Conservation (phyloP, 768 basidiomycete genomes). For the Trametes maxima region DNA sequence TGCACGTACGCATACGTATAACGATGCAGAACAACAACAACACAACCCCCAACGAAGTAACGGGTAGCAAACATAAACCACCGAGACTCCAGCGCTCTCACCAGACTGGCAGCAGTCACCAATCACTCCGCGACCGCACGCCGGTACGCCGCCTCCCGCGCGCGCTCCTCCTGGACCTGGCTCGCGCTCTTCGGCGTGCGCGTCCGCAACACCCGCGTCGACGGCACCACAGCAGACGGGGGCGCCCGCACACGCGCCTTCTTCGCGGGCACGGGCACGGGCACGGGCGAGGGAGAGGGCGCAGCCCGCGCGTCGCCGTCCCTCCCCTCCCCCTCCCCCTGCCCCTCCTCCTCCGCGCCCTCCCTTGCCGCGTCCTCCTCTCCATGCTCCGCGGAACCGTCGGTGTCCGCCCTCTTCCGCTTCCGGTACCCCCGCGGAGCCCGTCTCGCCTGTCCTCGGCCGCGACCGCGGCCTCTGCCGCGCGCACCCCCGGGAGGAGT, state of each 20-base stretch:
- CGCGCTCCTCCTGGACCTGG: constrained; percentile 50
- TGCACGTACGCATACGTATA: neutral
- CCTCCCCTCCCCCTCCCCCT: neutral
- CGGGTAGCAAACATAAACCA: too few species aligned
- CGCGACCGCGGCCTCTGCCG: neutral
- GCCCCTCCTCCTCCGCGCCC: neutral
- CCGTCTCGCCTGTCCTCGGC: neutral
- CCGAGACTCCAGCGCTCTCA: neutral
- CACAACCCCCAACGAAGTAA: too few species aligned
- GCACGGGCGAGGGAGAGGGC: neutral
- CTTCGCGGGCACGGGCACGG: constrained; percentile 17
- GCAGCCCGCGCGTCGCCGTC: neutral
- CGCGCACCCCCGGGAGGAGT: neutral
- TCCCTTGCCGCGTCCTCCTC: neutral
- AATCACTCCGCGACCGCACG: constrained; percentile 44
- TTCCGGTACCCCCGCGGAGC: constrained; percentile 24
- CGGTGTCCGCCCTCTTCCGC: constrained; percentile 22
- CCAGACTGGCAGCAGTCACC: neutral
- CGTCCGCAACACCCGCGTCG: constrained; percentile 57
- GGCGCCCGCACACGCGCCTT: constrained; percentile 16
- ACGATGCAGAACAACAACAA: neutral
- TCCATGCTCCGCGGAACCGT: constrained; percentile 15
- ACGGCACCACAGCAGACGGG: constrained; percentile 18
- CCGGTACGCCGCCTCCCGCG: constrained; percentile 52
- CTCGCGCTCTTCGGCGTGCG: constrained; percentile 55